Conservation (phyloP, 441 rosid species). For the Adansonia grandidieri region DNA sequence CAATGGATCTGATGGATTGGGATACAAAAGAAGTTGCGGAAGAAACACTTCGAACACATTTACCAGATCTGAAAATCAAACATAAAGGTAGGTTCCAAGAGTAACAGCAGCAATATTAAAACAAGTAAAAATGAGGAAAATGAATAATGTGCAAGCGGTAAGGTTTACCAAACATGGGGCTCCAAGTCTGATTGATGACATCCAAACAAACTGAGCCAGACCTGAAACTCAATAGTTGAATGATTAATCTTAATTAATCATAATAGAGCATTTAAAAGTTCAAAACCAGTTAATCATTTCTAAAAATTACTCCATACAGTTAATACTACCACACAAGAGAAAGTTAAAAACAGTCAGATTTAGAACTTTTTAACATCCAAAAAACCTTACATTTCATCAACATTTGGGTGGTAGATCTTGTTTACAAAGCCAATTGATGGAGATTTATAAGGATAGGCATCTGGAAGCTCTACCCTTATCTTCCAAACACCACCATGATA, state of each 20-base stretch:
- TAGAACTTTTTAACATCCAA: background rate
- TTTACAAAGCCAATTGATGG: slow-evolving; percentile 76
- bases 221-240: slow-evolving; percentile 53
- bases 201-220: slow-evolving; percentile 96
- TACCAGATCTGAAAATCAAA: slow-evolving; percentile 66
- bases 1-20: slow-evolving; percentile 92
- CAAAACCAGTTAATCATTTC: background rate
- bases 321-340: background rate
- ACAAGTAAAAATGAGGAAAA: slow-evolving; percentile 18
- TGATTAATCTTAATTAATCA: background rate
- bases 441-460: slow-evolving; percentile 35
- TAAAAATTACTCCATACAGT: background rate
- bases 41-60: slow-evolving; percentile 95
- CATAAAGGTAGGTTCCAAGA: slow-evolving; percentile 25
- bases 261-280: slow-evolving; percentile 2
- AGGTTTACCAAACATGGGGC: slow-evolving; percentile 91
- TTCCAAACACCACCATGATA: slow-evolving; percentile 77
- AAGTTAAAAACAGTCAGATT: slow-evolving; percentile 29
- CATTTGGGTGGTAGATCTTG: slow-evolving; percentile 78
- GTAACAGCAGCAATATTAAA: slow-evolving; percentile 12
- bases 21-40: slow-evolving; percentile 94
- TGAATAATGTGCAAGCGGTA: background rate
- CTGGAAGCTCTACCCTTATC: slow-evolving; percentile 74
- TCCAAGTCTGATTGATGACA: slow-evolving; percentile 95
- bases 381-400: slow-evolving; percentile 66